These are phyloP conservation scores for Arthrobotrys sphaeroides DNA, from an alignment of 2,329 filamentous ascomycete species.

Conservation along the genomic window DNA sequence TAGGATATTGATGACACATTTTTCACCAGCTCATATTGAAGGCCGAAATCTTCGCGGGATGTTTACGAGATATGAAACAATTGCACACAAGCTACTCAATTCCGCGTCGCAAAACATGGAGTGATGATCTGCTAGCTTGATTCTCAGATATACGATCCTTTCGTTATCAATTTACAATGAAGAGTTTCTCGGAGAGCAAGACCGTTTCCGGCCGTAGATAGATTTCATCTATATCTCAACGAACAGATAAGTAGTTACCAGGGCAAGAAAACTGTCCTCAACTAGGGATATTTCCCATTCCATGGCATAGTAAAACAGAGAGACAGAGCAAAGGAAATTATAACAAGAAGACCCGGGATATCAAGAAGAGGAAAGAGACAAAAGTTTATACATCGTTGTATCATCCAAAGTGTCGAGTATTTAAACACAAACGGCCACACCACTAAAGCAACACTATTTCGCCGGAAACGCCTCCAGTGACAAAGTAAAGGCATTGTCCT, in stretches of 20 bases:
- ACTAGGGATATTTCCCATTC: background rate
- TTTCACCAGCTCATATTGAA: slow-evolving; percentile 15
- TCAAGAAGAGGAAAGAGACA: slow-evolving; percentile 16
- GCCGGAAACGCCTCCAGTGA: slow-evolving; percentile 33
- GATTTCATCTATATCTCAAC: no score
- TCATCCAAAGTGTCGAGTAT: slow-evolving; percentile 7
- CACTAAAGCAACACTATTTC: slow-evolving; percentile 12
- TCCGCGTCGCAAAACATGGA: no score
- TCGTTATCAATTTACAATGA: background rate
- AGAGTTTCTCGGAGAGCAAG: background rate
- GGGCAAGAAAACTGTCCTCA: background rate
- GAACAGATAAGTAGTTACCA: background rate
- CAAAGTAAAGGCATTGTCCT: slow-evolving; percentile 13
- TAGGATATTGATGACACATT: background rate
- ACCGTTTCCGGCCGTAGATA: background rate
- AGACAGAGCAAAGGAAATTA: slow-evolving; percentile 1
- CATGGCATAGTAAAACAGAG: background rate
- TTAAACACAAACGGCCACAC: slow-evolving; percentile 11
- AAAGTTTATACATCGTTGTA: slow-evolving; percentile 30
- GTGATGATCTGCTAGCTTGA: no score
- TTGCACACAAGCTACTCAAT: no score
- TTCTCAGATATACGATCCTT: background rate
- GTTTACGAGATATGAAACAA: background rate
- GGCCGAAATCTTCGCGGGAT: background rate
- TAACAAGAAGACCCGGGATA: slow-evolving; percentile 31